phyloP scores from a whole-genome alignment of 1,139 yeast genomes.

The Saccharomyces hybrid region DNA sequence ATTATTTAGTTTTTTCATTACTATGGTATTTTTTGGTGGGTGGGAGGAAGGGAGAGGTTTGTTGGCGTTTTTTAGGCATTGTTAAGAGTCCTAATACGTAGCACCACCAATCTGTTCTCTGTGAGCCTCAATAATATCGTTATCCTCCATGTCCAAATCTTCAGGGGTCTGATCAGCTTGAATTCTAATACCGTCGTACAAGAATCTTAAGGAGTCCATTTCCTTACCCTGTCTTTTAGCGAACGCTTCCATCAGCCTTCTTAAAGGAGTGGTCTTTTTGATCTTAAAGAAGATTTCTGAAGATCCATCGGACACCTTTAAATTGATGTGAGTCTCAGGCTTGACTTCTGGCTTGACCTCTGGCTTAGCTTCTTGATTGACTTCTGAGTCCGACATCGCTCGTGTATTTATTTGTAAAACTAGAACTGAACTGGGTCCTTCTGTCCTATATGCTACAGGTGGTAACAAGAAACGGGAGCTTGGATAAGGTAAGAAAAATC shows the following conservation, averaged over 20 bases:
- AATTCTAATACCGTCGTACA: slow-evolving; percentile 90
- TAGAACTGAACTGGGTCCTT: not conserved
- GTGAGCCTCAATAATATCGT: slow-evolving; percentile 97
- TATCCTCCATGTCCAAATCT: slow-evolving; percentile 84
- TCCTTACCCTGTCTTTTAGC: slow-evolving; percentile 96
- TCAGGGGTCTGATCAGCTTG: slow-evolving; percentile 88
- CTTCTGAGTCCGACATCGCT: slow-evolving; percentile 27
- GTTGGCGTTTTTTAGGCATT: not conserved
- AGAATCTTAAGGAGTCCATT: slow-evolving; percentile 71
- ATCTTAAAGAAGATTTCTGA: slow-evolving; percentile 95
- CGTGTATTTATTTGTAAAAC: not conserved
- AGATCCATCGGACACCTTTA: slow-evolving; percentile 88
- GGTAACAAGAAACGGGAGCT: not conserved
- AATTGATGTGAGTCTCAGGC: slow-evolving; percentile 71
- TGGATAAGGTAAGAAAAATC: not conserved
- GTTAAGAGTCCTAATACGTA: not conserved
- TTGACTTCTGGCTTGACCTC: slow-evolving; percentile 40
- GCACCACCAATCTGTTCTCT: slow-evolving; percentile 74
- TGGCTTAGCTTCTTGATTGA: slow-evolving; percentile 22
- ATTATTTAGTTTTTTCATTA: not conserved
- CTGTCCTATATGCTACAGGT: not conserved
- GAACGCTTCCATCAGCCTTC: slow-evolving; percentile 94
- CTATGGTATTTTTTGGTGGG: not conserved
- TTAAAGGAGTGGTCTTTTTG: slow-evolving; percentile 85
- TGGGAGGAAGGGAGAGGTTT: not conserved